Evolutionary conservation across 1,284 basidiomycete species (phyloP).

Genomic region (Pholiota adiposa): DNA sequence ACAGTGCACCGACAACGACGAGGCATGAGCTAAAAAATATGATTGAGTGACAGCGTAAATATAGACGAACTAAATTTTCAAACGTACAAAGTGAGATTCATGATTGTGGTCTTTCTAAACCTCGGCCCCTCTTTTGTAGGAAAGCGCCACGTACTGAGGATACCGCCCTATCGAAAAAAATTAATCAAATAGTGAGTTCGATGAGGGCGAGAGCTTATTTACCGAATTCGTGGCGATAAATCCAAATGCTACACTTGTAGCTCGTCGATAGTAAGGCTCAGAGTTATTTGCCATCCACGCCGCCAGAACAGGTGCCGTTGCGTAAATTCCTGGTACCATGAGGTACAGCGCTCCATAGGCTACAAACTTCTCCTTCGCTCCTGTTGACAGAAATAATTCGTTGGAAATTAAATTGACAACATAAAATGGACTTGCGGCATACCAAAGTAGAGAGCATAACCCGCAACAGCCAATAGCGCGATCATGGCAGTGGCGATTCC

Average conservation of each 20-base stretch:
- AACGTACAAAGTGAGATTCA: slow-evolving; percentile 39
- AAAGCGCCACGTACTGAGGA: slow-evolving; percentile 43
- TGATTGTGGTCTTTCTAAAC: slow-evolving; percentile 39
- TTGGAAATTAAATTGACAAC: not conserved
- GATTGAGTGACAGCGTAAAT: not conserved
- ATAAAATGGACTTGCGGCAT: not conserved
- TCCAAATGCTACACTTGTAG: slow-evolving; percentile 52
- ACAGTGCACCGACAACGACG: slow-evolving; percentile 28
- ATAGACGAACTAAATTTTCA: not conserved
- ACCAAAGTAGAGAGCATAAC: slow-evolving; percentile 51
- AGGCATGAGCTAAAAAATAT: slow-evolving; percentile 26
- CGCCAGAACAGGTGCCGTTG: slow-evolving; percentile 42
- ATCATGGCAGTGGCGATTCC: slow-evolving; percentile 28
- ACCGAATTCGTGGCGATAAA: slow-evolving; percentile 56
- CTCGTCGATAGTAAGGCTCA: slow-evolving; percentile 55
- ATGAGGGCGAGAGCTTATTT: not conserved
- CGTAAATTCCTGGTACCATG: slow-evolving; percentile 50
- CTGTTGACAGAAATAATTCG: not conserved
- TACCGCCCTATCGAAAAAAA: slow-evolving; percentile 36
- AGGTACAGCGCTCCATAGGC: slow-evolving; percentile 56
- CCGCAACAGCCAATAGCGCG: slow-evolving; percentile 39
- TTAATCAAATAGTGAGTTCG: not conserved
- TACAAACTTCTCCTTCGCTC: slow-evolving; percentile 31
- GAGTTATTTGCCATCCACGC: slow-evolving; percentile 65
- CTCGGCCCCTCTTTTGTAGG: slow-evolving; percentile 40